A percentile compares a stretch with the other conserved stretches of the same genome.
Evolutionary conservation across 225 moss, liverwort and hornwort species (phyloP).

Genomic region (Ulota crispa): DNA sequence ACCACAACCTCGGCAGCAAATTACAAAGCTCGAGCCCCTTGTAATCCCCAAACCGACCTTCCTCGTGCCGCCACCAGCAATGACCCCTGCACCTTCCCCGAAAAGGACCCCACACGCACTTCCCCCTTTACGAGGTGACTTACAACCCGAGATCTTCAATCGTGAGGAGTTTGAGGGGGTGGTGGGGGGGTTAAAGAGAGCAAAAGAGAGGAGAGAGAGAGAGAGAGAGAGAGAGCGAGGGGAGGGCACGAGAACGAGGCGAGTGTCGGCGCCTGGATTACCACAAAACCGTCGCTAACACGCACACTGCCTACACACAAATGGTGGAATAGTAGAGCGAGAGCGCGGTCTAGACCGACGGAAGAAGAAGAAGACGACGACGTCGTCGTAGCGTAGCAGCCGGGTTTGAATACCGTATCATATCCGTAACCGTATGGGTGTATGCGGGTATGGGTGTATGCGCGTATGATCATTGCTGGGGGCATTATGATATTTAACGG

Average conservation of each 20-base stretch:
- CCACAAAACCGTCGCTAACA: conserved; percentile 14
- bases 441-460: background rate
- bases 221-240: background rate
- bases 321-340: background rate
- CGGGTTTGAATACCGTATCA: conserved; percentile 15
- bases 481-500: background rate
- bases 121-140: background rate
- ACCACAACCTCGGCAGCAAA: background rate
- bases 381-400: background rate
- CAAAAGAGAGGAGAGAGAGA: too few relatives aligned
- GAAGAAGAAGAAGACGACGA: background rate
- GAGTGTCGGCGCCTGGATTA: conserved; percentile 22
- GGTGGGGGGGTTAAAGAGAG: background rate
- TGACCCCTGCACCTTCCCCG: conserved; percentile 2
- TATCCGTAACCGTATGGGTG: accelerated
- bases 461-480: background rate
- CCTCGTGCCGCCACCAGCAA: background rate
- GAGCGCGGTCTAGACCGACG: background rate
- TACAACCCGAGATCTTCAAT: conserved; percentile 13
- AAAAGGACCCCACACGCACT: conserved; percentile 7
- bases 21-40: background rate
- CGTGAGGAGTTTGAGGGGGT: too few relatives aligned
- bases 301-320: background rate
- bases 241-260: background rate
- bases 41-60: conserved; percentile 14